Conservation (phyloP, 208 protist genomes). For the Zelonia costaricensis region DNA sequence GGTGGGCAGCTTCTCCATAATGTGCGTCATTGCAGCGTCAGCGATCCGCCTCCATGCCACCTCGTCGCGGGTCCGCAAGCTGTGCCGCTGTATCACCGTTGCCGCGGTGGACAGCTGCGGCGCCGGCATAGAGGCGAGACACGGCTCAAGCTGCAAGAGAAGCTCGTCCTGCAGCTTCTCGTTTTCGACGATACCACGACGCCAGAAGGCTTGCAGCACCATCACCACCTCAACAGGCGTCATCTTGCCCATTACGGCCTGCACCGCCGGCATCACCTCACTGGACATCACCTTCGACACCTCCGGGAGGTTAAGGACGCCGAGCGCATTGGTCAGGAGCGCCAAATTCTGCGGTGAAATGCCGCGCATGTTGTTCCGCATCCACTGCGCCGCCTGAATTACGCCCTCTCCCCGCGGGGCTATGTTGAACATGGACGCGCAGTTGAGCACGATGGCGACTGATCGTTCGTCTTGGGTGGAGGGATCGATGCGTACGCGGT, state of each 20-base stretch:
- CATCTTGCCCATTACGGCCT: slow-evolving; percentile 59
- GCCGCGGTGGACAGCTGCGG: slow-evolving; percentile 75
- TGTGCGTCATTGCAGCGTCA: slow-evolving; percentile 32
- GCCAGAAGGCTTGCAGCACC: slow-evolving; percentile 79
- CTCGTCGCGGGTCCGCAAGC: slow-evolving; percentile 36
- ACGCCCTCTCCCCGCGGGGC: slow-evolving; percentile 39
- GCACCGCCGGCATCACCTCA: slow-evolving; percentile 48
- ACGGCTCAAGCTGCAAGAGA: slow-evolving; percentile 47
- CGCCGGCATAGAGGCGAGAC: slow-evolving; percentile 64
- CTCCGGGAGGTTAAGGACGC: slow-evolving; percentile 36
- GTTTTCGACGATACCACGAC: slow-evolving; percentile 37
- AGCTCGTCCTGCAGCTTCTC: slow-evolving; percentile 47
- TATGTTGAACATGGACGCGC: slow-evolving; percentile 54
- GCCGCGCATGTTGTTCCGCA: slow-evolving; percentile 52
- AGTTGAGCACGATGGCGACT: slow-evolving; percentile 74
- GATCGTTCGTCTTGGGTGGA: slow-evolving; percentile 87
- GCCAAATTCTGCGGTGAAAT: slow-evolving; percentile 81
- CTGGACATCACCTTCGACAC: slow-evolving; percentile 40
- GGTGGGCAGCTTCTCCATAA: slow-evolving; percentile 40
- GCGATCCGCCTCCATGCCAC: slow-evolving; percentile 41
- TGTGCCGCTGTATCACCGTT: slow-evolving; percentile 36
- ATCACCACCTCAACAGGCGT: slow-evolving; percentile 83
- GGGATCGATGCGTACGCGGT: slow-evolving; percentile 58
- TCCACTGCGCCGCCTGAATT: slow-evolving; percentile 63
- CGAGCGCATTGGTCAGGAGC: slow-evolving; percentile 75